Evolutionary conservation across 2,329 filamentous ascomycete genomes (phyloP), one percentile per base, ranked within the genome.

Genomic region (Spiromastix sp.): DNA sequence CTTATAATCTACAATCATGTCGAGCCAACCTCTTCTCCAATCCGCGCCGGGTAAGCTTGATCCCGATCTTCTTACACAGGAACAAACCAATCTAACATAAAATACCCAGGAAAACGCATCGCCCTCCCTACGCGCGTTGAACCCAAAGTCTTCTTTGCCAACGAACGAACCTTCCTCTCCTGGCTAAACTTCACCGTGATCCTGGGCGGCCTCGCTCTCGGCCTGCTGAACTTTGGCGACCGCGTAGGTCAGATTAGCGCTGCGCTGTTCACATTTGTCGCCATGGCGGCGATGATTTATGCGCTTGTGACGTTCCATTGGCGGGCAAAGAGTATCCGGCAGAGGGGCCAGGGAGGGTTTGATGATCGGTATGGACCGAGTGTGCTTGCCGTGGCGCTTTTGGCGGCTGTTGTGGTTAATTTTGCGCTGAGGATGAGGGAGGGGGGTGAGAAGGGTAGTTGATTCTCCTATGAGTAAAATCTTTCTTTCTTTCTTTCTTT

Each of bases 111-210:
- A 74, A 98, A 98, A 70, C 85, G 89, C 58, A 96, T 98, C 59
- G 89, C 91, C 53, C 85, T 98, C 46, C 91, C 91, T 39, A 95
- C 89, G 41, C 86, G 91, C 49, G 89, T 98, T 63, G 91, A 98
- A 65, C 91, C 91, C 52, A 98, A 98, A 67, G 91, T 98, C 70
- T 98, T 96, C 77, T 98, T 98, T 72, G 91, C 91, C 66, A 98
- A 98, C 72, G 91, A 98, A 68, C 85, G 91, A 45, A 98, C 91
- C 44, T 98, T 98, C 61, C 79, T 98, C 55, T 94, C 86, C 64
- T 98, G 91, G 91, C 84, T 98, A 56, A 98, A 98, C 74, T 96
- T 96, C 72, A 94, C 87, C 60, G 87, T 98, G 56, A 89, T 98
- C 63, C 82, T 98, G 42, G 91, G 91, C 55, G 91, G 91, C 45